Conservation (phyloP, 1,284 basidiomycete species). For the Ustilago nuda region DNA sequence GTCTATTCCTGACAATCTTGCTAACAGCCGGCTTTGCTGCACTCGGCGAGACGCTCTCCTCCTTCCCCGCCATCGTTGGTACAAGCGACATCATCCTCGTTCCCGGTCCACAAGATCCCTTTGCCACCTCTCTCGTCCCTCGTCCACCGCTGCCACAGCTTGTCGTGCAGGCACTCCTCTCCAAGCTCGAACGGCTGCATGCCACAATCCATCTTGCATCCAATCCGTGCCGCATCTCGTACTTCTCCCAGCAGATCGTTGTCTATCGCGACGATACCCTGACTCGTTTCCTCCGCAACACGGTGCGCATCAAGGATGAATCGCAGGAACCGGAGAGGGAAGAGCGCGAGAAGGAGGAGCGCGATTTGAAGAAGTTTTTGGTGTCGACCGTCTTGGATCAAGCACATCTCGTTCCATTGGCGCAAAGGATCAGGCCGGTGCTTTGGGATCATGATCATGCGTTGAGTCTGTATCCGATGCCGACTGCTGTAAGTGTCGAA, state of each 20-base stretch:
- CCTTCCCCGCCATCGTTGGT: conserved; percentile 81
- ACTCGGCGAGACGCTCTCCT: conserved; percentile 83
- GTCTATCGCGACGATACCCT: conserved; percentile 92
- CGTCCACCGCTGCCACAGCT: conserved; percentile 73
- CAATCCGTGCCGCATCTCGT: conserved; percentile 94
- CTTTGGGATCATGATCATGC: conserved; percentile 92
- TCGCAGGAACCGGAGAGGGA: conserved; percentile 41
- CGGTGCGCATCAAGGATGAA: conserved; percentile 62
- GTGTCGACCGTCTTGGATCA: conserved; percentile 69
- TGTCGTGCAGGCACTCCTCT: conserved; percentile 73
- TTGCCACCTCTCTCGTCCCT: conserved; percentile 77
- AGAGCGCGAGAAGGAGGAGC: conserved; percentile 60
- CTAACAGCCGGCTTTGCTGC: conserved; percentile 61
- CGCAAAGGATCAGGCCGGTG: conserved; percentile 82
- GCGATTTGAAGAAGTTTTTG: conserved; percentile 43
- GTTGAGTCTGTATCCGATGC: conserved; percentile 91
- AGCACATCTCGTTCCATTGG: conserved; percentile 81
- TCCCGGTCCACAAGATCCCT: conserved; percentile 90
- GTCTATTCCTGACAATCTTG: neutral
- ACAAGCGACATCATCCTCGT: conserved; percentile 91
- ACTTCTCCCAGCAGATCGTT: conserved; percentile 95
- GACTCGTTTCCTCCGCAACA: conserved; percentile 90
- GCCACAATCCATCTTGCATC: conserved; percentile 75
- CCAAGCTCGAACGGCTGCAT: conserved; percentile 29
- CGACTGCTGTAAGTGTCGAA: conserved; percentile 79